Base-by-base conservation (phyloP, 306 rosid species). In the Corylus heterophylla region DNA sequence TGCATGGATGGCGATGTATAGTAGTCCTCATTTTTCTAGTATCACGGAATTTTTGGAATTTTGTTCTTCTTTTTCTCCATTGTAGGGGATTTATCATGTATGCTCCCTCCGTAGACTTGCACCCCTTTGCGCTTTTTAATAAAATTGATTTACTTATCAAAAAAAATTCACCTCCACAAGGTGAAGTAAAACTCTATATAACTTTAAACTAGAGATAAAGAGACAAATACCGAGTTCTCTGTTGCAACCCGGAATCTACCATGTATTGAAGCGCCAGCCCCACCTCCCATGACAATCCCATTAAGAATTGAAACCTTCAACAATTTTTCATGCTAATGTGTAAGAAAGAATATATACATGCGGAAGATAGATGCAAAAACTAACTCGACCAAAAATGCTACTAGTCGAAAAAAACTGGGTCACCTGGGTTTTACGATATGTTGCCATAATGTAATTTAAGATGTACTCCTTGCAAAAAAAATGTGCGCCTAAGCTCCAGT, bases 221-320 rank as follows among this genome's bases (percentile, higher is more conserved):
- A 44, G 27, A 51, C 58, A 79, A 79, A 7, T 90, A 92, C 97
- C 68, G 98, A 84, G 54, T 91, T 95, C 85, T 95, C 98, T n/a
- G 98, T 91, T 71, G 87, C 97, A 62, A 95, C 88, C 61, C 97
- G 81, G 81, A 91, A 92, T 89, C 94, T 93, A 75, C 98, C 97
- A 74, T 95, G 98, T 31, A 95, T 80, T 71, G 98, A 92, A 85
- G 78, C 92, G 54, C 98, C 98, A 35, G 98, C 97, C 20, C 98
- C 98, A 86, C 98, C 98, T 79, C 98, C 98, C 98, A 95, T 92
- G 74, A 95, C 98, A 63, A 91, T 90, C 79, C 98, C 98, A 74
- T 95, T 76, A 70, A 92, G 95, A 76, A 95, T 86, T 77, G 98
- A 95, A 87, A 95, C 95, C 98, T 95, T 71, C 71, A 85, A 80